Base-by-base conservation (phyloP, 176 grass and related monocot genomes). In the Hsuehochloa calcarea region DNA sequence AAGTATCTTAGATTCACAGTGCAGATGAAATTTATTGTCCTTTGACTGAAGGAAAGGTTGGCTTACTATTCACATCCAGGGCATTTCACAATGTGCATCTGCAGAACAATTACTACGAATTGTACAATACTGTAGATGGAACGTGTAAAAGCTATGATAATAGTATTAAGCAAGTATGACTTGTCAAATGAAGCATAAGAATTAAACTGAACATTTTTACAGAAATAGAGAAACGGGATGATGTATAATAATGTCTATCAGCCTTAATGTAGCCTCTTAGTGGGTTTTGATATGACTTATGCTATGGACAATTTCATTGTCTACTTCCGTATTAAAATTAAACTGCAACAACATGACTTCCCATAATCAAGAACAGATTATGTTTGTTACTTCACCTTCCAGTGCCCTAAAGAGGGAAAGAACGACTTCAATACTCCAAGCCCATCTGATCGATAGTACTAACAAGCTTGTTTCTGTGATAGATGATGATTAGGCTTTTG, bases 1-100 rank as follows among this genome's bases (percentile, higher is more conserved):
- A 72, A 72, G 72, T 74, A 41, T 75, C 70, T 82, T 56, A 74
- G 34, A 90, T 84, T 75, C 43, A 84, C 22, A 74, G 39, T 15
- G 19, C 43, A 87, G 60, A 67, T 44, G 50, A 26, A 51, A 91
- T 54, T 75, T 61, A 87, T 80, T 80, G 68, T 69, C 67, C 49
- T 74, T 80, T 87, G 89, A 91, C 68, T 59, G 9, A n/a, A 74
- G 60, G 80, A 74, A 73, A 79, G 74, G 80, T 11, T 63, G 49
- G 22, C 60, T 81, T 69, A 58, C 40, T 68, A 56, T 31, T 78
- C 2, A 79, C 20, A 79, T 74, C 47, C 17, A 83, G 70, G 10
- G 29, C 59, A 80, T 73, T 78, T 79, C 61, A 68, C 54, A 73
- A 74, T 74, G 34, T 74, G 49, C 27, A 84, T 87, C 54, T 3